A percentile compares a stretch with the other conserved stretches of the same genome.
phyloP scores from a whole-genome alignment of 345 rosid genomes.

The Erucastrum elatum region DNA sequence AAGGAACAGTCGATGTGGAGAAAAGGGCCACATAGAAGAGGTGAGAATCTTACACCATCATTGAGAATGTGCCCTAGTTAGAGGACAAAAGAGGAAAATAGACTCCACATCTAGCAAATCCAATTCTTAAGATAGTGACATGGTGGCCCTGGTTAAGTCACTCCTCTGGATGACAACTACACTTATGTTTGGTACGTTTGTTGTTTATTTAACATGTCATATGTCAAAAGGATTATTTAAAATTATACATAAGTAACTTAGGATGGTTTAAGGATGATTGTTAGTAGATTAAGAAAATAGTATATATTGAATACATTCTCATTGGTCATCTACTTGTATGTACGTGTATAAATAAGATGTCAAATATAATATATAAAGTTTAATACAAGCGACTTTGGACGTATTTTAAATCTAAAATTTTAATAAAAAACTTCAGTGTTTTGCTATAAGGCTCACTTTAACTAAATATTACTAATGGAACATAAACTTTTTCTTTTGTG shows the following conservation, averaged over 20 bases:
- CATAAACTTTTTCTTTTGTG: too few species aligned
- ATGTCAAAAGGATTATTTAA: background rate
- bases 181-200: constrained; percentile 27
- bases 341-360: background rate
- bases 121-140: constrained; percentile 33
- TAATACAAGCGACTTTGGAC: background rate
- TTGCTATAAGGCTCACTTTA: background rate
- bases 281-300: background rate
- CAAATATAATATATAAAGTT: too few species aligned
- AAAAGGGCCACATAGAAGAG: constrained; percentile 5
- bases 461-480: background rate
- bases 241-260: constrained; percentile 3
- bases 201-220: background rate
- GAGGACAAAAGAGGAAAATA: constrained; percentile 21
- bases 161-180: constrained; percentile 40
- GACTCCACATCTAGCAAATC: constrained; percentile 13
- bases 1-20: constrained; percentile 31
- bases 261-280: constrained; percentile 20
- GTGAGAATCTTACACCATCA: constrained; percentile 31
- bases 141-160: constrained; percentile 30
- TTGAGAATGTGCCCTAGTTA: constrained; percentile 29
- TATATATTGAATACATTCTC: background rate
- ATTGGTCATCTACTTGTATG: background rate
- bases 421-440: background rate
- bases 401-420: background rate